A percentile compares a stretch with the other conserved stretches of the same genome.
Evolutionary conservation across 768 basidiomycete species (phyloP).

Genomic region (Leccinellum albellum): DNA sequence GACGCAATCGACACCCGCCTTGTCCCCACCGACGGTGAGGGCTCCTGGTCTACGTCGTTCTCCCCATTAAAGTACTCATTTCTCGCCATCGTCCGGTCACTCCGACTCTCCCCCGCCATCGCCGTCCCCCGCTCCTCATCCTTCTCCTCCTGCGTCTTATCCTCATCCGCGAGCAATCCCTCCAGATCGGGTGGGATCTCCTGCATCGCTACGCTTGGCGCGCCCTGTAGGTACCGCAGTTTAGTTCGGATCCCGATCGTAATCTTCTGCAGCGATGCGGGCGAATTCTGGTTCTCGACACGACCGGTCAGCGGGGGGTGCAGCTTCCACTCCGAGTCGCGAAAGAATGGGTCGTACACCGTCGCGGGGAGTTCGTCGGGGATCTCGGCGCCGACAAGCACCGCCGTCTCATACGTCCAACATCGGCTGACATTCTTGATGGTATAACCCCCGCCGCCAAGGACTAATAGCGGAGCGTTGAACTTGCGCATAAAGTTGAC

Average conservation of each 20-base stretch:
- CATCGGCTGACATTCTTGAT: constrained; percentile 97
- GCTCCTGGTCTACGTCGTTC: constrained; percentile 57
- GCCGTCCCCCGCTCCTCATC: constrained; percentile 64
- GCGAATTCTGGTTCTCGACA: constrained; percentile 90
- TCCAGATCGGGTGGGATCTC: constrained; percentile 93
- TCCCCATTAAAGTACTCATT: constrained; percentile 78
- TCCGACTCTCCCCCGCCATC: constrained; percentile 48
- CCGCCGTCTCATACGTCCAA: constrained; percentile 97
- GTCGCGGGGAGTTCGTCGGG: constrained; percentile 86
- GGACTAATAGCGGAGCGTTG: constrained; percentile 82
- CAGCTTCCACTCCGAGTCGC: constrained; percentile 85
- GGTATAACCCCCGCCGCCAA: constrained; percentile 96
- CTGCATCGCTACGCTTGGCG: constrained; percentile 95
- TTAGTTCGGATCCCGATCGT: constrained; percentile 83
- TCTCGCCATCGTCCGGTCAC: constrained; percentile 48
- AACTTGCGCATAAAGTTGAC: constrained; percentile 95
- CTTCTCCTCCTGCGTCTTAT: constrained; percentile 61
- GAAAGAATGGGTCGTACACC: constrained; percentile 90
- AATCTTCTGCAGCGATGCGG: constrained; percentile 80
- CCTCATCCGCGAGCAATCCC: constrained; percentile 71
- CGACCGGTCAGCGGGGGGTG: constrained; percentile 90
- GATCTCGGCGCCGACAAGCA: constrained; percentile 78
- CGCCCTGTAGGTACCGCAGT: constrained; percentile 87
- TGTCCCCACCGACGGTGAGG: constrained; percentile 27
- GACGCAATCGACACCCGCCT: constrained; percentile 9